Conservation (phyloP, 2,329 filamentous ascomycete genomes). For the Pyrenochaeta sp. region DNA sequence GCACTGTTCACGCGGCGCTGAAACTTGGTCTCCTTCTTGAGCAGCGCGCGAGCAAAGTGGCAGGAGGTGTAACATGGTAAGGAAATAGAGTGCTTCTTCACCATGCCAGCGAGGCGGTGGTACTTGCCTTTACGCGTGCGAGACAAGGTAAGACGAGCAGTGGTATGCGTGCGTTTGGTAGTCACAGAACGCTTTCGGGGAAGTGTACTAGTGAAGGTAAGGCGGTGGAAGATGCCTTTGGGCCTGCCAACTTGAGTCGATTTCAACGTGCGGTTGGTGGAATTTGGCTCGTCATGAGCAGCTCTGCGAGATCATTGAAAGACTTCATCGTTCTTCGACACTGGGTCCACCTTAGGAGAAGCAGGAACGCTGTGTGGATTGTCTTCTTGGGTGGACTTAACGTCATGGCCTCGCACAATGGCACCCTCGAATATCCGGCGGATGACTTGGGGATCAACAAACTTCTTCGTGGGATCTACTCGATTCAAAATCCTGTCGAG, state of each 20-base stretch:
- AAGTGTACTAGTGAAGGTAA: conserved; percentile 11
- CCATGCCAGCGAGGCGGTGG: not conserved
- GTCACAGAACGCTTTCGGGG: not conserved
- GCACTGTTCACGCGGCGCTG: not conserved
- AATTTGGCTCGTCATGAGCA: too few relatives aligned
- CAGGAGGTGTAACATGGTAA: conserved; percentile 3
- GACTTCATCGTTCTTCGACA: too few relatives aligned
- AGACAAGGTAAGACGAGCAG: not conserved
- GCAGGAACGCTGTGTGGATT: too few relatives aligned
- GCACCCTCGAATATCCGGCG: too few relatives aligned
- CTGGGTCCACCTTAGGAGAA: too few relatives aligned
- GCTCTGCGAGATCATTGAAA: too few relatives aligned
- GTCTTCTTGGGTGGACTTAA: too few relatives aligned
- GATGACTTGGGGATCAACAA: too few relatives aligned
- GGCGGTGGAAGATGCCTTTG: conserved; percentile 8
- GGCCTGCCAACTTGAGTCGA: not conserved
- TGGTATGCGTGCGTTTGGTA: not conserved
- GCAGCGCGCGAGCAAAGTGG: not conserved
- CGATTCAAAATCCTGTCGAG: too few relatives aligned
- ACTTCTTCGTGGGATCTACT: too few relatives aligned
- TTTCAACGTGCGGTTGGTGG: not conserved
- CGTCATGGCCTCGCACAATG: too few relatives aligned
- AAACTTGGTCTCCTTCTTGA: conserved; percentile 1
- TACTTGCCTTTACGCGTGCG: not conserved
- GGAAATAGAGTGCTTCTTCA: conserved; percentile 3